These are phyloP conservation scores for Eimeria maxima DNA, from an alignment of 169 alveolate species.

Conservation along the genomic window DNA sequence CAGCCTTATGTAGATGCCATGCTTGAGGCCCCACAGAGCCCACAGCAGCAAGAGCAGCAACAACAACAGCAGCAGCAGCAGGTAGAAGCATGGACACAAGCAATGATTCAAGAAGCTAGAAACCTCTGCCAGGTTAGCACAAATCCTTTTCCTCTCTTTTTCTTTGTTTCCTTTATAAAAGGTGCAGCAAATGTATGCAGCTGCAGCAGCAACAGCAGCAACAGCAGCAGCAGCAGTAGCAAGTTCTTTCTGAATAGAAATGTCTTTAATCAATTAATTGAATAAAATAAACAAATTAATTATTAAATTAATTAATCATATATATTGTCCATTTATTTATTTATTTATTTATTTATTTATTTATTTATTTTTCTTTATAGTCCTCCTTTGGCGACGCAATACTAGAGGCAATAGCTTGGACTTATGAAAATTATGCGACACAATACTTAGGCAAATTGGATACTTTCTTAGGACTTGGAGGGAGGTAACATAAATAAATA, in stretches of 20 bases:
- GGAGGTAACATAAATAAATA: background rate
- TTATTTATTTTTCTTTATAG: constrained; percentile 84
- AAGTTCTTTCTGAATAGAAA: no score
- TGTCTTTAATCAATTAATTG: no score
- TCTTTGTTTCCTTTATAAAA: background rate
- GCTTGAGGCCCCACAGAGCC: background rate
- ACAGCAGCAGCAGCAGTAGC: background rate
- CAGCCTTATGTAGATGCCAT: constrained; percentile 86
- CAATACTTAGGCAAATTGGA: constrained; percentile 91
- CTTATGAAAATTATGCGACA: constrained; percentile 93
- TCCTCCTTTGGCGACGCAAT: constrained; percentile 92
- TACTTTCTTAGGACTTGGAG: constrained; percentile 81
- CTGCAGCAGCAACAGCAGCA: background rate
- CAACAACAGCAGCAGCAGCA: constrained; percentile 28
- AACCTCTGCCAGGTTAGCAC: constrained; percentile 89
- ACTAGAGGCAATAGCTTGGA: constrained; percentile 94
- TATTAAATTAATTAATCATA: no score
- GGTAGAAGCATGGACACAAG: constrained; percentile 88
- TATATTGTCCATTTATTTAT: constrained; percentile 26
- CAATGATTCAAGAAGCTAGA: constrained; percentile 87
- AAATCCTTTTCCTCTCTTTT: background rate
- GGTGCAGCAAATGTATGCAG: background rate
- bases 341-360: constrained; percentile 74
- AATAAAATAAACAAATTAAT: no score
- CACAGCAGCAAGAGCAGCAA: background rate